These are phyloP conservation scores for Candida awuae DNA, from an alignment of 805 yeast genomes.

Conservation along the genomic window DNA sequence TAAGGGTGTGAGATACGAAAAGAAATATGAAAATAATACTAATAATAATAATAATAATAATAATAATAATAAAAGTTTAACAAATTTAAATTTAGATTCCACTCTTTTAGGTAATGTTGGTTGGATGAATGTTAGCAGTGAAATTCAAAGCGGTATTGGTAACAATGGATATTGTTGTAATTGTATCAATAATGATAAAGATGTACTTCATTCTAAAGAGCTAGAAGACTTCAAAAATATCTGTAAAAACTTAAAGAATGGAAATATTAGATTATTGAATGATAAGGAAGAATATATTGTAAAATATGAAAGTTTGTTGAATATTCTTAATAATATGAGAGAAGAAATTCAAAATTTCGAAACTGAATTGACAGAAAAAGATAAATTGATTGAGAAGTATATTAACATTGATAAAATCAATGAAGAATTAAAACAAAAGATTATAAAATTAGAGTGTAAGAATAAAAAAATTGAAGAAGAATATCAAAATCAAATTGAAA, in stretches of 20 bases:
- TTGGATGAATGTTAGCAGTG: conserved; percentile 6
- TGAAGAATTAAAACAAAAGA: too few species aligned
- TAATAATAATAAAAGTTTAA: neutral
- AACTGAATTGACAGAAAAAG: neutral
- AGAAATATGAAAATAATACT: too few species aligned
- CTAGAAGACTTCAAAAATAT: neutral
- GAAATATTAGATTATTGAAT: neutral
- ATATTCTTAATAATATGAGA: neutral
- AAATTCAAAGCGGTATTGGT: neutral
- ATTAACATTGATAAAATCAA: too few species aligned
- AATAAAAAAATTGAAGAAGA: neutral
- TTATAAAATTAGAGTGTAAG: too few species aligned
- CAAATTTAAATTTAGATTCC: conserved; percentile 1
- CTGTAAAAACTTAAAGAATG: neutral
- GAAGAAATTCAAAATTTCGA: neutral
- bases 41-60: too few species aligned
- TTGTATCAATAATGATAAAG: too few species aligned
- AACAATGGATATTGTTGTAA: too few species aligned
- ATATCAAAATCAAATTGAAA: neutral
- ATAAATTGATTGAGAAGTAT: neutral
- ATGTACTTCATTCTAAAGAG: neutral
- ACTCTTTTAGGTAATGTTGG: conserved; percentile 3
- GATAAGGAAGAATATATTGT: neutral
- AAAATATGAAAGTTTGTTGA: neutral
- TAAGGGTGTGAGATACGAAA: too few species aligned